Evolutionary conservation across 108 stramenopile species (phyloP).

Genomic region (Nannochloropsis gaditana): DNA sequence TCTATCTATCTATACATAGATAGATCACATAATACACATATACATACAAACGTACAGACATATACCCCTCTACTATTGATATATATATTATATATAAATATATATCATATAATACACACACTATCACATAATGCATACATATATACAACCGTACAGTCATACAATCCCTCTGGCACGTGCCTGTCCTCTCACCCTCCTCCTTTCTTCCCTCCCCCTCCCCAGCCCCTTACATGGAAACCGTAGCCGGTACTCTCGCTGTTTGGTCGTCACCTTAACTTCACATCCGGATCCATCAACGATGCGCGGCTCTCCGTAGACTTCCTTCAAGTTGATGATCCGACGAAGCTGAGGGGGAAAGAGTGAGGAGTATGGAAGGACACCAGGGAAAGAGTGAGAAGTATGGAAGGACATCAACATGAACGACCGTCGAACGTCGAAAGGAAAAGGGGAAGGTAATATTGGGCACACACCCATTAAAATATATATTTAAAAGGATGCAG

Average conservation of each 20-base stretch:
- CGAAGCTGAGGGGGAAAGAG: background rate
- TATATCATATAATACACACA: background rate
- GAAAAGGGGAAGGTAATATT: too few species aligned
- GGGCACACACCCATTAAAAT: too few species aligned
- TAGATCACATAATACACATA: background rate
- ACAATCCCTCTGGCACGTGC: background rate
- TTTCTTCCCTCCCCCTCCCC: background rate
- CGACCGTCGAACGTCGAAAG: too few species aligned
- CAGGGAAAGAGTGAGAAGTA: background rate
- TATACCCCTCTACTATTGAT: background rate
- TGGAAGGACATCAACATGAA: too few species aligned
- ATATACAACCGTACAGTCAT: background rate
- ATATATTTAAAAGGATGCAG: too few species aligned
- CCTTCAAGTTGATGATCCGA: background rate
- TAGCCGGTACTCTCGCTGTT: background rate
- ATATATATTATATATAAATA: background rate
- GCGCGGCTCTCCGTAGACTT: background rate
- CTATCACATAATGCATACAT: background rate
- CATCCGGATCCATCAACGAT: background rate
- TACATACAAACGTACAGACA: background rate
- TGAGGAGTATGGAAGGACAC: background rate
- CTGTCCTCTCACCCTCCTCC: background rate
- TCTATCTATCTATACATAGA: background rate
- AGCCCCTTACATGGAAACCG: background rate
- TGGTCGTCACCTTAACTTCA: background rate